Evolutionary conservation across 1,284 basidiomycete genomes (phyloP).

Genomic region (Cryptococcus maquisensis): DNA sequence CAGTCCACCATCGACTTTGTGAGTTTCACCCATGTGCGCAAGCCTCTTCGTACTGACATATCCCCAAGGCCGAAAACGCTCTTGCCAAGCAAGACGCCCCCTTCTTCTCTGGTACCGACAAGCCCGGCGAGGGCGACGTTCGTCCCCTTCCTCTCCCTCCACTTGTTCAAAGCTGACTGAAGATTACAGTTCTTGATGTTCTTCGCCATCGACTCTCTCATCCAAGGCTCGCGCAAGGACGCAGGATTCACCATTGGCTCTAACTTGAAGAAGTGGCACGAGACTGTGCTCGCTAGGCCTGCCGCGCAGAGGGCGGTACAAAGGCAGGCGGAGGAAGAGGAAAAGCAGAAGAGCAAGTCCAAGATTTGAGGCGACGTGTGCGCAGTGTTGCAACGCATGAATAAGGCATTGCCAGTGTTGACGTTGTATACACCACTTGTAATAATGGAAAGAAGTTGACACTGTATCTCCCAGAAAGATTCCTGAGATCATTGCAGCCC

Average conservation of each 20-base stretch:
- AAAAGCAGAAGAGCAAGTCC: slow-evolving; percentile 17
- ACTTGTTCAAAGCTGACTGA: background rate
- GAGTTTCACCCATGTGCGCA: background rate
- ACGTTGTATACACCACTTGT: too few species aligned
- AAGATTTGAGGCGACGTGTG: slow-evolving; percentile 18
- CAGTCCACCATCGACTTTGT: slow-evolving; percentile 16
- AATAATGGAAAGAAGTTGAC: too few species aligned
- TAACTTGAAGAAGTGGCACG: slow-evolving; percentile 21
- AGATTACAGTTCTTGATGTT: slow-evolving; percentile 34
- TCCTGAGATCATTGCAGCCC: too few species aligned
- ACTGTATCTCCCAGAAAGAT: too few species aligned
- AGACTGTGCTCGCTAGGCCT: slow-evolving; percentile 20
- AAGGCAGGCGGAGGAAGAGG: slow-evolving; percentile 28
- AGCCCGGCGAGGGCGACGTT: slow-evolving; percentile 40
- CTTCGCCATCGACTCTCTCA: slow-evolving; percentile 30
- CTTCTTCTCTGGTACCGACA: slow-evolving; percentile 32
- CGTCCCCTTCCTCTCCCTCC: background rate
- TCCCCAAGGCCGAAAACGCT: slow-evolving; percentile 21
- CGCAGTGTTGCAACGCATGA: background rate
- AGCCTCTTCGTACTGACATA: background rate
- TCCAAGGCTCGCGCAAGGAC: slow-evolving; percentile 19
- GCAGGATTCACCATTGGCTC: slow-evolving; percentile 24
- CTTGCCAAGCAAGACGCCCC: slow-evolving; percentile 13
- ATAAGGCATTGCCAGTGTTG: too few species aligned
- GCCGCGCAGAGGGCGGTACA: slow-evolving; percentile 22